These are phyloP conservation scores for Magnaporthiopsis poae DNA, from an alignment of 2,329 filamentous ascomycete species.

Conservation along the genomic window DNA sequence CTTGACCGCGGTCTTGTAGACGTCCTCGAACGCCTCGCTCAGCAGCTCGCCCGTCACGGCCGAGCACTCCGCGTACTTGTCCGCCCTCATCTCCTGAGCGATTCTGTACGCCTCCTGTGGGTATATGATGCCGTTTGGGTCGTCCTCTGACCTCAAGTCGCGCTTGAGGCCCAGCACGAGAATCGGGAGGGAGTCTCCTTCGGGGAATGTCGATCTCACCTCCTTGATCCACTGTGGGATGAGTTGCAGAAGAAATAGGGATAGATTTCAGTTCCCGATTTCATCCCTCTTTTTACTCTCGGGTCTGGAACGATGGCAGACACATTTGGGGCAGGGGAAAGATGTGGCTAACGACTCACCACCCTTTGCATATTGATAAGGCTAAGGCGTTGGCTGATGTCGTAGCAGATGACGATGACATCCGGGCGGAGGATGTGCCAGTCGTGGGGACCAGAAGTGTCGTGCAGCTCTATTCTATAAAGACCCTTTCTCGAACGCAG, in stretches of 20 bases:
- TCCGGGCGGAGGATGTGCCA: constrained; percentile 51
- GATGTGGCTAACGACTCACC: constrained; percentile 27
- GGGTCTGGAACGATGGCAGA: neutral
- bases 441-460: constrained; percentile 47
- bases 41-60: constrained; percentile 51
- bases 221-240: constrained; percentile 47
- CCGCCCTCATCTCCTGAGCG: constrained; percentile 48
- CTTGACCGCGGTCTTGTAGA: constrained; percentile 45
- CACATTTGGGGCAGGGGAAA: neutral
- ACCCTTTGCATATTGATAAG: constrained; percentile 48
- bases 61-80: constrained; percentile 56
- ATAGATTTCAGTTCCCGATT: constrained; percentile 3
- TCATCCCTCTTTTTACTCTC: neutral
- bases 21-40: constrained; percentile 48
- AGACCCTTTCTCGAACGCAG: constrained; percentile 34
- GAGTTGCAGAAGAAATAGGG: neutral
- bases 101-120: constrained; percentile 50
- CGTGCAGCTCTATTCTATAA: constrained; percentile 50
- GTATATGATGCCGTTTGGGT: constrained; percentile 51
- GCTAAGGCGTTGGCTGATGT: constrained; percentile 48
- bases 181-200: constrained; percentile 40
- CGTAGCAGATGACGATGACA: constrained; percentile 50
- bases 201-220: constrained; percentile 37
- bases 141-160: constrained; percentile 46
- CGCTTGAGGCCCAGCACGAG: constrained; percentile 52